Evolutionary conservation across 768 basidiomycete genomes (phyloP), one percentile per base, ranked within the genome.

Genomic region (Tulasnella sp.): DNA sequence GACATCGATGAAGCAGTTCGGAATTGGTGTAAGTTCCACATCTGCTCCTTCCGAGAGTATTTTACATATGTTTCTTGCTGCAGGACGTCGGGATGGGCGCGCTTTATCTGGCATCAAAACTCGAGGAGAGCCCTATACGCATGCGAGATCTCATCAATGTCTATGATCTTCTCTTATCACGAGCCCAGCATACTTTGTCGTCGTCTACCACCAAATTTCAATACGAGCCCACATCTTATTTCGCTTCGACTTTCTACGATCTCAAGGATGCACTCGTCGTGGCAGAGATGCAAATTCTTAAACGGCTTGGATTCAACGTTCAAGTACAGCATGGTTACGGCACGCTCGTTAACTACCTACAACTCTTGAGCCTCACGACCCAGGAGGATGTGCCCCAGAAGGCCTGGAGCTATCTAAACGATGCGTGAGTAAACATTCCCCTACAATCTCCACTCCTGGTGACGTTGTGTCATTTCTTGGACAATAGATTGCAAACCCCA

Each of bases 271-370:
- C 88, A 5, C 75, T 97, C 51, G 91, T 97, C 21, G 86, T 94
- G 13, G 84, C 87, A 1, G 96, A 99, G 72, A 98, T 98, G 91
- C 96, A 99, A 70, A 80, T 98, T 21, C 77, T 99, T 64, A 99
- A 99, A 72, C 80, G 95, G 23, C 78, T 99, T 10, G 95, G 90
- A 1, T 99, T 98, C 74, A 88, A 97, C 67, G 89, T 95, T 42
- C 85, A 89, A 66, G 88, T 95, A 47, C 87, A 90, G 10, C 75
- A 97, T 30, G 93, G 95, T 2, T 98, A 98, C 65, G 91, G 87
- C 32, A 92, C 91, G 4, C 79, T 97, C 58, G 85, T 98, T 65
- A 97, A 96, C 73, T 98, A 99, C 71, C 75, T 96, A 69, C 78
- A 88, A 61, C 80, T 97, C 21, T 79, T 99, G 19, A 91, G 89